These are phyloP conservation scores for Strobilomyces dryophilus DNA, from an alignment of 768 basidiomycete genomes.

Conservation along the genomic window DNA sequence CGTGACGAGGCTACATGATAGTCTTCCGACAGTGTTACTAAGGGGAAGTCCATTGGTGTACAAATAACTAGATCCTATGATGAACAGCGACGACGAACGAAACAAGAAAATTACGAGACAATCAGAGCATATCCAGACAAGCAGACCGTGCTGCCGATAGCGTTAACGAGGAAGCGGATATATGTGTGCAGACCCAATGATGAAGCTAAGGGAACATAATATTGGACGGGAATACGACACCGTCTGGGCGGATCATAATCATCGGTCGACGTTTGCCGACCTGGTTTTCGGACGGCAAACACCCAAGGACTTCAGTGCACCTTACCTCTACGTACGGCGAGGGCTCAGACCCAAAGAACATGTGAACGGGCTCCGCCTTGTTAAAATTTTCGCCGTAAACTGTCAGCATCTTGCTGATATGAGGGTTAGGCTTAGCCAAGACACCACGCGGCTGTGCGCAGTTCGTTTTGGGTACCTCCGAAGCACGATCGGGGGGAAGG, in stretches of 20 bases:
- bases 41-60: constrained; percentile 30
- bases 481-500: constrained; percentile 83
- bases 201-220: constrained; percentile 68
- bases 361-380: constrained; percentile 73
- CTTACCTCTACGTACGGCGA: constrained; percentile 86
- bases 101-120: constrained; percentile 20
- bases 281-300: constrained; percentile 70
- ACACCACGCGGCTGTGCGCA: constrained; percentile 63
- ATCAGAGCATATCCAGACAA: constrained; percentile 15
- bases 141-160: constrained; percentile 30
- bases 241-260: constrained; percentile 78
- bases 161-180: constrained; percentile 16
- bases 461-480: constrained; percentile 74
- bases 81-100: constrained; percentile 21
- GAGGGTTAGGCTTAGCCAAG: constrained; percentile 73
- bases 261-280: constrained; percentile 70
- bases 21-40: constrained; percentile 18
- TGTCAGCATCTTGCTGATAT: constrained; percentile 76
- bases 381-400: constrained; percentile 88
- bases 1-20: constrained; percentile 28
- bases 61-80: constrained; percentile 29
- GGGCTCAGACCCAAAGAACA: constrained; percentile 85
- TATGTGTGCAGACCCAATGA: constrained; percentile 8
- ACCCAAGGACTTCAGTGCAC: constrained; percentile 81
- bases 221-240: constrained; percentile 82